Evolutionary conservation across 2,329 filamentous ascomycete genomes (phyloP).

Genomic region (Diaporthe citriasiana): DNA sequence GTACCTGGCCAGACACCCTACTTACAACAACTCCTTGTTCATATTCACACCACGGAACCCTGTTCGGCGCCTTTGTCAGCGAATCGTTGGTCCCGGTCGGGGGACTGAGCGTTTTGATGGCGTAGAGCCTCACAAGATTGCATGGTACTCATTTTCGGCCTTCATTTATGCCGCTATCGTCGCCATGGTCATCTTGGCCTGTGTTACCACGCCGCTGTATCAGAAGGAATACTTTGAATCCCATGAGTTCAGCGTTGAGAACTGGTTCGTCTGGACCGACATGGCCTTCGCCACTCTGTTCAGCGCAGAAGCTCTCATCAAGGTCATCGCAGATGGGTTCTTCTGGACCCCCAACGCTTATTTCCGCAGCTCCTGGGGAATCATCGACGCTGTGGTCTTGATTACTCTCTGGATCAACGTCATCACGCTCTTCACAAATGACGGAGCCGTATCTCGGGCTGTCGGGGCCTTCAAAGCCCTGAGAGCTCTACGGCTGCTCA

Average conservation of each 20-base stretch:
- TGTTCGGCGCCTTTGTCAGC: constrained; percentile 86
- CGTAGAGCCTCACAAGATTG: constrained; percentile 85
- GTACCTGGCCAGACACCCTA: constrained; percentile 87
- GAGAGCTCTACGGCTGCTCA: constrained; percentile 89
- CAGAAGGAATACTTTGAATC: constrained; percentile 86
- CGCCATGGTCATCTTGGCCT: constrained; percentile 97
- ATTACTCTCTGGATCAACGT: constrained; percentile 97
- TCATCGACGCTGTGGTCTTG: constrained; percentile 93
- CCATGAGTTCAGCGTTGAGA: constrained; percentile 70
- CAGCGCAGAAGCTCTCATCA: constrained; percentile 87
- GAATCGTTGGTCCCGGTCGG: constrained; percentile 90
- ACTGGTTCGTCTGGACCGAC: constrained; percentile 97
- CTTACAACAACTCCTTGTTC: constrained; percentile 93
- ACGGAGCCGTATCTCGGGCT: constrained; percentile 87
- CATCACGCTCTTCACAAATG: constrained; percentile 82
- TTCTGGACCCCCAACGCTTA: constrained; percentile 98
- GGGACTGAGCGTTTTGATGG: constrained; percentile 91
- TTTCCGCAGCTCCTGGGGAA: constrained; percentile 95
- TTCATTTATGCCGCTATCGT: constrained; percentile 96
- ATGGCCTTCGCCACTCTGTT: constrained; percentile 91
- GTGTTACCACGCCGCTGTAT: constrained; percentile 93
- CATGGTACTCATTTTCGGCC: constrained; percentile 95
- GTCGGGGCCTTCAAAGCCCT: constrained; percentile 98
- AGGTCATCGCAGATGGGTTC: constrained; percentile 94
- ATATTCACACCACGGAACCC: constrained; percentile 85